Evolutionary conservation across 805 yeast genomes (phyloP), one percentile per base, ranked within the genome.

Genomic region (Naumovozyma dairenensis): DNA sequence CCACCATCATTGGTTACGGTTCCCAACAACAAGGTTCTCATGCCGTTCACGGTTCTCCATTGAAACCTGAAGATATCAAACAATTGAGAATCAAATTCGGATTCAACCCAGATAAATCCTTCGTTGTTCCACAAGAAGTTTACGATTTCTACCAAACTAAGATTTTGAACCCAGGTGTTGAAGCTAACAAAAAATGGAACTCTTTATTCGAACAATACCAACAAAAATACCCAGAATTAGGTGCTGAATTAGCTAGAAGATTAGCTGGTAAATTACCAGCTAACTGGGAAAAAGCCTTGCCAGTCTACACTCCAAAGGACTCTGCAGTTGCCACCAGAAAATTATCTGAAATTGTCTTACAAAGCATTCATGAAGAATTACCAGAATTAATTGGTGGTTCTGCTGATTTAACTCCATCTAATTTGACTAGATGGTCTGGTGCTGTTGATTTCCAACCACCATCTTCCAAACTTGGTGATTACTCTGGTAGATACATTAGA

Each of bases 331-430:
- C 98, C 43, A 74, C 96, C 41, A 82, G 98, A 74, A 89, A 89
- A 72, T 70, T 86, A 55, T 81, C 94, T 34, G 96, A 89, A 71
- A 69, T 69, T 48, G 84, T 79, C 26, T 66, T 89, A 53, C 67
- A 71, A 48, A 63, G 67, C 44, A 62, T 89, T 50, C 69, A 71
- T 51, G 69, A 69, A 16, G 72, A 49, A 29, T 46, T 89, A 34
- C 97, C 97, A 36, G 96, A 86, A 71, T 67, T 89, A 44, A 66
- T 89, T 56, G 96, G 96, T 67, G 98, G 98, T 57, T 87, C 97
- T 47, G 98, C 98, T 39, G 98, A 89, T 67, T 75, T 89, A 67
- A 89, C 97, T 38, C 93, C 94, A 48, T 89, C 97, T 37, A 92
- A 89, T 75, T 73, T 85, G 69, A 87, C 97, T 56, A 77, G 92